Evolutionary conservation across 2,329 filamentous ascomycete genomes (phyloP), one percentile per base, ranked within the genome.

Genomic region (Colletotrichum neosansevieriae): DNA sequence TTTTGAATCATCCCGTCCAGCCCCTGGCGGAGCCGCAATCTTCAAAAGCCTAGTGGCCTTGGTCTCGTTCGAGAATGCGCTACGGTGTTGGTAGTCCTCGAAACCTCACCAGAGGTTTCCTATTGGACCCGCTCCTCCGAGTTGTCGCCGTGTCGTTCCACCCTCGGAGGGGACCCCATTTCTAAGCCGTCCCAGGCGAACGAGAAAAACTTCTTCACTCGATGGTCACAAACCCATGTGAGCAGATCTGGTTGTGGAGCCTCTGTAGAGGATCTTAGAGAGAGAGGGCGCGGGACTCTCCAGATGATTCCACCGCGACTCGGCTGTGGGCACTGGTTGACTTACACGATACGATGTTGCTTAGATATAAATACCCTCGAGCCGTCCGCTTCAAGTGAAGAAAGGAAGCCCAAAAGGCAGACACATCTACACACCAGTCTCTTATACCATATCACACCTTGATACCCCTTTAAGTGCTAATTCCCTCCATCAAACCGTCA

Each of bases 251-350:
- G 61, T n/a, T 45, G 44, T 58, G 65, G 60, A 51, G 60, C 13
- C 32, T 2, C 12, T 53, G 53, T 51, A 38, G 32, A 64, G 61
- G n/a, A 32, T 42, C 40, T 47, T 36, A 12, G 24, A 17, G 61
- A 42, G 42, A 12, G 19, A 13, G 13, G 5, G 36, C 13, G 61
- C 59, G 61, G 65, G 61, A 65, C 60, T 64, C 65, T 65, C 65
- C 65, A 68, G 65, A 65, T 68, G 65, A 40, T 68, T 68, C 61
- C 34, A 59, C 34, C 58, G 45, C 49, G n/a, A 62, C 17, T 51
- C 21, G 19, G 2, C 32, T 15, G 58, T 63, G 51, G 58, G 51
- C 65, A 59, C 21, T 54, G 19, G 29, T 49, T 13, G 29, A 68
- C 54, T 56, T 59, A 65, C 34, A 68, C 61, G 38, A 59, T 47